Evolutionary conservation across 1,284 basidiomycete species (phyloP).

Genomic region (Phellopilus nigrolimitatus): DNA sequence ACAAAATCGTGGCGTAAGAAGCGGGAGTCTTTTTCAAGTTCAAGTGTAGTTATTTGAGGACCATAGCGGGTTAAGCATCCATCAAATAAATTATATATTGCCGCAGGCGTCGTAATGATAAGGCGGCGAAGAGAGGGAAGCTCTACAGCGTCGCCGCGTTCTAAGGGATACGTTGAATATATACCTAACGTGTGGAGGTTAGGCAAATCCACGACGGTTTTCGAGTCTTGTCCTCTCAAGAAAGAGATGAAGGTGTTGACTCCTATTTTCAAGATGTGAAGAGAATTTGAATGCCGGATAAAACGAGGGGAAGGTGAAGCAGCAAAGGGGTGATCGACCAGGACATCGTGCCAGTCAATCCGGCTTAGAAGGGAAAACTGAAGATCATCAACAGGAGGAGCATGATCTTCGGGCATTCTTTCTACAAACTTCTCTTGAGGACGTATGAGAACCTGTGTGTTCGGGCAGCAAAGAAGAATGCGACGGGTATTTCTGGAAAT

Average conservation of each 20-base stretch:
- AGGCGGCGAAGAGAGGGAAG: conserved; percentile 10
- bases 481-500: conserved; percentile 2
- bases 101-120: conserved; percentile 5
- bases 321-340: background rate
- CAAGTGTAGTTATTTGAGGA: conserved; percentile 1
- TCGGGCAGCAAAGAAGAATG: conserved; percentile 10
- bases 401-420: background rate
- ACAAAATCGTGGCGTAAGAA: conserved; percentile 15
- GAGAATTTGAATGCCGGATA: conserved; percentile 1
- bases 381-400: background rate
- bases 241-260: background rate
- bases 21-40: background rate
- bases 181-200: conserved; percentile 16
- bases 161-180: conserved; percentile 1
- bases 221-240: background rate
- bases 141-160: background rate
- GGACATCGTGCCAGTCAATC: conserved; percentile 9
- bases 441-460: conserved; percentile 5
- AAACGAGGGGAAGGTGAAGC: background rate
- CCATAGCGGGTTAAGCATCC: background rate
- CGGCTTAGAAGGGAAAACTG: conserved; percentile 5
- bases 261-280: conserved; percentile 10
- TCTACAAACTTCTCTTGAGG: background rate
- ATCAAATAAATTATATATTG: conserved; percentile 10
- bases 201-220: conserved; percentile 1